Evolutionary conservation across 805 yeast genomes (phyloP).

Genomic region (Sugiyamaella lignohabitans): DNA sequence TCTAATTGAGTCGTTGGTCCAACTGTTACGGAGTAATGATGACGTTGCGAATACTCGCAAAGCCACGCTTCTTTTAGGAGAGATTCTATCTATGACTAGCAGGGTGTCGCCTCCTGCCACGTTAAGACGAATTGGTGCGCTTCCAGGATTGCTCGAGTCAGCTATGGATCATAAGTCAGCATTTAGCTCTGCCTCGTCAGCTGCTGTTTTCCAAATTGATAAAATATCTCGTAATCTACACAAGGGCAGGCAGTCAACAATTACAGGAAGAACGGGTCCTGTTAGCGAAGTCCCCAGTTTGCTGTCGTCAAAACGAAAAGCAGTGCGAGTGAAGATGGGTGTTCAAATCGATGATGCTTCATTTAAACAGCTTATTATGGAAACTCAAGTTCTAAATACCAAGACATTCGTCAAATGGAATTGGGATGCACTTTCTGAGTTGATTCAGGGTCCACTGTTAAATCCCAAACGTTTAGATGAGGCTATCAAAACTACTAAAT

Average conservation of each 20-base stretch:
- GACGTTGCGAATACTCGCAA: conserved; percentile 47
- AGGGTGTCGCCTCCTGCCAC: conserved; percentile 48
- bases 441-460: conserved; percentile 79
- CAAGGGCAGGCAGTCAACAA: conserved; percentile 12
- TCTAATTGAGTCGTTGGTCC: conserved; percentile 43
- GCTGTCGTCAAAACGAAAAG: conserved; percentile 11
- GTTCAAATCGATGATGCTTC: conserved; percentile 54
- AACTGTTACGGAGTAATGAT: conserved; percentile 37
- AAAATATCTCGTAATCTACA: conserved; percentile 23
- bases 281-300: background rate
- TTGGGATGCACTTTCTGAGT: conserved; percentile 64
- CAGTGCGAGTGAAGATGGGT: conserved; percentile 31
- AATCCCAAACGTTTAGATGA: conserved; percentile 73
- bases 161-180: conserved; percentile 20
- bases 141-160: conserved; percentile 24
- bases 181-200: conserved; percentile 26
- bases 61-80: conserved; percentile 59
- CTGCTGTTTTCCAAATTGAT: conserved; percentile 45
- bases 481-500: conserved; percentile 68
- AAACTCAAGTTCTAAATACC: conserved; percentile 66
- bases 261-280: background rate
- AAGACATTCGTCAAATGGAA: conserved; percentile 84
- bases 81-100: conserved; percentile 49
- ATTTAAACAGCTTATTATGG: conserved; percentile 57
- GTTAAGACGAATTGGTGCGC: conserved; percentile 22